Evolutionary conservation across 2,329 filamentous ascomycete species (phyloP), one percentile per base, ranked within the genome.

Genomic region (Exophiala aquamarina): DNA sequence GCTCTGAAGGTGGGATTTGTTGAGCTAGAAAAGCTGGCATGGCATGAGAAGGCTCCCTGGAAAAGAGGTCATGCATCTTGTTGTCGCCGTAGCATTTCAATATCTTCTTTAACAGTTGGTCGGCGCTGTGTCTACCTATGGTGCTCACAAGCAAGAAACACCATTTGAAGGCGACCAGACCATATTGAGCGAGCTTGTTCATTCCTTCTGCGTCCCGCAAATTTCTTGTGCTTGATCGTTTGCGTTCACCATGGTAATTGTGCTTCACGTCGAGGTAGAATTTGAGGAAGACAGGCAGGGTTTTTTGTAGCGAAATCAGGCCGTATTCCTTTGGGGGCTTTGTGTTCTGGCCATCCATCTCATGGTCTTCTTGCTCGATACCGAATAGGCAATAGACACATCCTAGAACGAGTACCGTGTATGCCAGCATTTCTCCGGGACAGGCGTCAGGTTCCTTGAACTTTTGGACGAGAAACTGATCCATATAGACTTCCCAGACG

Each of bases 11-110:
- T 8, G 26, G 39, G 23, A 40, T 17, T 28, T 39, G 42, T 21
- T 23, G n/a, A n/a, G 46, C 45, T 11, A 55, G 46, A 34, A 55
- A 55, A 17, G 19, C 9, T 9, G 52, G 49, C 4, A 39, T 33
- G 14, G 29, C 28, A n/a, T 18, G 31, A 9, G 33, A 31, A 19
- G 28, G 38, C 5, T 10, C 15, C 11, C n/a, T 13, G 17, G 38
- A 31, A 21, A 57, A 57, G 29, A 57, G 43, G 15, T 54, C 49
- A 8, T 52, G 42, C 54, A 57, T 57, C 20, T 54, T 50, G 45
- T 48, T 52, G 32, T 52, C 36, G 9, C 46, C 51, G 36, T 55
- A 57, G 14, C 48, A 36, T 23, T 53, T 54, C 49, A 57, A 54
- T 41, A 54, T 41, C 31, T 50, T 37, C 31, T 52, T 53, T 8